phyloP scores from a whole-genome alignment of 2,329 filamentous ascomycete species.

The Ophiostoma tasmaniense region DNA sequence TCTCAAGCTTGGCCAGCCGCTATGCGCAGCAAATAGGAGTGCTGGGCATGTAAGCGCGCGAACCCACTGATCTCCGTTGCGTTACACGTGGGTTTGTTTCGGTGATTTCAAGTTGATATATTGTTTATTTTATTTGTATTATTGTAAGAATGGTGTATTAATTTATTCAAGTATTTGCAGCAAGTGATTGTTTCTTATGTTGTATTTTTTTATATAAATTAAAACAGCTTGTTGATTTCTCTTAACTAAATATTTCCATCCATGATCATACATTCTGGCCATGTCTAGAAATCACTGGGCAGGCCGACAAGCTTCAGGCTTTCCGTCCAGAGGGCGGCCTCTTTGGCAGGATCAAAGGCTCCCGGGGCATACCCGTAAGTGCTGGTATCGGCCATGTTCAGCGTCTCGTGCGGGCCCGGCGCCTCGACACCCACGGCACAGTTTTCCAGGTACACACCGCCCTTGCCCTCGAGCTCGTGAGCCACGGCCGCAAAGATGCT shows the following conservation, averaged over 20 bases:
- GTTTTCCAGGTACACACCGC: conserved; percentile 35
- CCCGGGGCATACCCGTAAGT: not conserved
- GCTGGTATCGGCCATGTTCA: not conserved
- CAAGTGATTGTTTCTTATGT: too few relatives aligned
- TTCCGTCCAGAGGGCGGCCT: not conserved
- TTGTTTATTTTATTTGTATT: too few relatives aligned
- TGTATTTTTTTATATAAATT: too few relatives aligned
- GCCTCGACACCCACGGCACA: conserved; percentile 28
- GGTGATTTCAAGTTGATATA: too few relatives aligned
- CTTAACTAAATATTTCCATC: too few relatives aligned
- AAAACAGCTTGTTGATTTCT: too few relatives aligned
- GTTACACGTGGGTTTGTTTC: not conserved
- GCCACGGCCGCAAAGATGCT: conserved; percentile 32
- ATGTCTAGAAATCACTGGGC: not conserved
- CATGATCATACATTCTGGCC: too few relatives aligned
- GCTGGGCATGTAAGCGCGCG: not conserved
- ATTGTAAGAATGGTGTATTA: too few relatives aligned
- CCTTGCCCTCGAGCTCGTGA: conserved; percentile 33
- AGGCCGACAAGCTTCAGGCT: not conserved
- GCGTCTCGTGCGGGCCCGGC: not conserved
- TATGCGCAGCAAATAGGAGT: not conserved
- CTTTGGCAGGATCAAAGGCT: not conserved
- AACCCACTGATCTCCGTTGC: not conserved
- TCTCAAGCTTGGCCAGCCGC: not conserved
- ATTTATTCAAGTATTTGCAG: too few relatives aligned